These are phyloP conservation scores for Lactarius evosmus DNA, from an alignment of 768 basidiomycete genomes.

Conservation along the genomic window DNA sequence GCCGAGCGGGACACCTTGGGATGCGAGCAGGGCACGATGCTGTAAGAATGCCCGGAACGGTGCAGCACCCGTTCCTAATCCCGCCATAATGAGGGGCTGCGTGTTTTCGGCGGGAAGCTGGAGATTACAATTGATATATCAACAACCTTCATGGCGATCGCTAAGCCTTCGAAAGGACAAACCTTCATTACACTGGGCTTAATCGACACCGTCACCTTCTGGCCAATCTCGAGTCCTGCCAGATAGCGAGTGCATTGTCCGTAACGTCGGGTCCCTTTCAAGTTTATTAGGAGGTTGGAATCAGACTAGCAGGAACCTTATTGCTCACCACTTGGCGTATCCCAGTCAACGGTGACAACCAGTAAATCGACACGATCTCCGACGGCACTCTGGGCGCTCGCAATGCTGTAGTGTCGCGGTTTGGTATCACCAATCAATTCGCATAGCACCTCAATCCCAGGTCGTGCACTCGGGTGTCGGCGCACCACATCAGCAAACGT, in stretches of 20 bases:
- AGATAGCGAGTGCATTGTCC: constrained; percentile 98
- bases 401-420: constrained; percentile 97
- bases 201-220: constrained; percentile 95
- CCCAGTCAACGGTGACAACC: constrained; percentile 96
- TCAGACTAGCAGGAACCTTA: constrained; percentile 8
- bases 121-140: background rate
- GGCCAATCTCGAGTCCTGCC: constrained; percentile 74
- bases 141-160: constrained; percentile 20
- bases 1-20: constrained; percentile 77
- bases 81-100: constrained; percentile 97
- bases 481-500: constrained; percentile 85
- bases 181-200: constrained; percentile 99
- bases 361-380: constrained; percentile 92
- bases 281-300: background rate
- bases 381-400: constrained; percentile 91
- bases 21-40: constrained; percentile 79
- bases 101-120: constrained; percentile 79
- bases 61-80: constrained; percentile 96
- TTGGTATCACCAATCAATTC: constrained; percentile 93
- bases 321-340: constrained; percentile 70
- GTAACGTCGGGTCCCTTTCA: constrained; percentile 65
- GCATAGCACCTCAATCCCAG: constrained; percentile 80
- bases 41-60: constrained; percentile 99
- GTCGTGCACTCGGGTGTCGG: constrained; percentile 73
- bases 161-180: constrained; percentile 26